Conservation (phyloP, 768 basidiomycete genomes). For the Boletus rex-veris region DNA sequence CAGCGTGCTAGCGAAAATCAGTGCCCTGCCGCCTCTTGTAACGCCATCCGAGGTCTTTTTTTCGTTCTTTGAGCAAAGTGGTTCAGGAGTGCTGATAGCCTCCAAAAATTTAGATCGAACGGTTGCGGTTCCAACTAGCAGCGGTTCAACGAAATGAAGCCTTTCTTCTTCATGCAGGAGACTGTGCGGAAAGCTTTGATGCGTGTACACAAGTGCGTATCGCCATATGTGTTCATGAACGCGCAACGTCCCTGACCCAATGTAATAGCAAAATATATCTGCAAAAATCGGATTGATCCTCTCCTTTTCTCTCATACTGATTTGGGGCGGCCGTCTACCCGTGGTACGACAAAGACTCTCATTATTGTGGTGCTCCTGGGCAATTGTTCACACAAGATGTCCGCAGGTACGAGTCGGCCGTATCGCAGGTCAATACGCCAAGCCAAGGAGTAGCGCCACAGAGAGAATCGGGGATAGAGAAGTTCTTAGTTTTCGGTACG, state of each 20-base stretch:
- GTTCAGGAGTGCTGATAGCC: constrained; percentile 27
- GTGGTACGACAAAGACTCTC: constrained; percentile 53
- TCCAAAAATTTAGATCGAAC: constrained; percentile 57
- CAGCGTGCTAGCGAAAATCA: constrained; percentile 78
- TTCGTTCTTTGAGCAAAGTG: not conserved
- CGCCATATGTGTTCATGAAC: constrained; percentile 7
- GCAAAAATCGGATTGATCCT: constrained; percentile 88
- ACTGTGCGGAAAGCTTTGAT: constrained; percentile 95
- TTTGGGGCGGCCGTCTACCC: constrained; percentile 92
- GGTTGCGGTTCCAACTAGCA: constrained; percentile 73
- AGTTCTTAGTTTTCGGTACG: constrained; percentile 83
- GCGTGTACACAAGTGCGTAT: constrained; percentile 77
- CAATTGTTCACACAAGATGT: constrained; percentile 1
- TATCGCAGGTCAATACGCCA: constrained; percentile 96
- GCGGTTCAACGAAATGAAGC: constrained; percentile 84
- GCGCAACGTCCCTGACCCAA: constrained; percentile 2
- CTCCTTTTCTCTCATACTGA: constrained; percentile 90
- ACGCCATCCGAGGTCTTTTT: constrained; percentile 84
- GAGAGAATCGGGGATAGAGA: constrained; percentile 75
- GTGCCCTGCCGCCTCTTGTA: constrained; percentile 82
- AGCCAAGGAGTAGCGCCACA: constrained; percentile 81
- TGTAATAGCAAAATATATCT: constrained; percentile 73
- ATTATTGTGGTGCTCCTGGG: not conserved
- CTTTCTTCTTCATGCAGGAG: constrained; percentile 94
- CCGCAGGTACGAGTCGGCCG: constrained; percentile 75